Conservation (phyloP, 2,329 filamentous ascomycete species). For the Penicillium paneum region DNA sequence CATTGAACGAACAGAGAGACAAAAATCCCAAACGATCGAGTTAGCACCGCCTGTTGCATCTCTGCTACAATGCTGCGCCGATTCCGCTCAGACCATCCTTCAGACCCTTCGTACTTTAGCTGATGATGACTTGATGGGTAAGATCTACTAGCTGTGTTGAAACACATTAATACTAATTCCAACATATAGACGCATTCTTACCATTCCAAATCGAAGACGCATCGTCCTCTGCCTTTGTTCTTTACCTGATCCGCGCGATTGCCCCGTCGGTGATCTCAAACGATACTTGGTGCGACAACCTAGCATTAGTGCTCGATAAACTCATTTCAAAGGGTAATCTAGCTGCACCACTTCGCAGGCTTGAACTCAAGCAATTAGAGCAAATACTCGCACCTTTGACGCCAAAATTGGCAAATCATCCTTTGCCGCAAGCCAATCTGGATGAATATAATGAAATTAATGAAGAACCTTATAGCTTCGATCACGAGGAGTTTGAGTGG, state of each 20-base stretch:
- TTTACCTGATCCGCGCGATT: slow-evolving; percentile 34
- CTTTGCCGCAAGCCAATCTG: neutral
- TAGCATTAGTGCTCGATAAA: slow-evolving; percentile 38
- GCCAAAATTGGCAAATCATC: slow-evolving; percentile 18
- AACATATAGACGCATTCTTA: slow-evolving; percentile 34
- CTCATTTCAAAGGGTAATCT: slow-evolving; percentile 40
- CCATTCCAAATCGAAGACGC: slow-evolving; percentile 45
- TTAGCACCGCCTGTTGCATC: slow-evolving; percentile 20
- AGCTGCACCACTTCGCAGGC: slow-evolving; percentile 38
- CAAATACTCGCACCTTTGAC: slow-evolving; percentile 38
- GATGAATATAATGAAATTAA: slow-evolving; percentile 4
- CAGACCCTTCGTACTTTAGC: slow-evolving; percentile 25
- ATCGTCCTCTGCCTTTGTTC: slow-evolving; percentile 43
- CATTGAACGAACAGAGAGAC: slow-evolving; percentile 21
- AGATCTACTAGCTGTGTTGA: neutral
- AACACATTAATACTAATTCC: neutral
- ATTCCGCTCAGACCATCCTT: slow-evolving; percentile 26
- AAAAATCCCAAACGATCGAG: slow-evolving; percentile 16
- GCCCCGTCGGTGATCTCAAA: slow-evolving; percentile 38
- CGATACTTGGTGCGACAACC: slow-evolving; percentile 37
- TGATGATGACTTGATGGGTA: slow-evolving; percentile 25
- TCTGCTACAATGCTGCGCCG: slow-evolving; percentile 26
- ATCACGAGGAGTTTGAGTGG: slow-evolving; percentile 26
- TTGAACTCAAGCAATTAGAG: slow-evolving; percentile 40
- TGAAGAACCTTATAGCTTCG: slow-evolving; percentile 14